Conservation (phyloP, 208 protist genomes). For the Endotrypanum monterogeii region DNA sequence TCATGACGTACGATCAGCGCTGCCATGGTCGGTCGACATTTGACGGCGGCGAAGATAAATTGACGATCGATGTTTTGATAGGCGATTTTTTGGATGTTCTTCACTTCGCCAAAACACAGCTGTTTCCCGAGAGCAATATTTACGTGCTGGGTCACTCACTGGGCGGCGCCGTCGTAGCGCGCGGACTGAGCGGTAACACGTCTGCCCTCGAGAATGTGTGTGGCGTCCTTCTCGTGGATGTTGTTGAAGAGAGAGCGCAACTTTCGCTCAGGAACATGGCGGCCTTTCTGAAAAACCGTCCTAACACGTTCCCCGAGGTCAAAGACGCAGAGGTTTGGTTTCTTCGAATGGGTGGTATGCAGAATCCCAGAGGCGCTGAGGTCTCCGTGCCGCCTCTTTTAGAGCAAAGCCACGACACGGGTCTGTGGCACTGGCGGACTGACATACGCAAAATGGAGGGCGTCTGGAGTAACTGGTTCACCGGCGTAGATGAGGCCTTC, state of each 20-base stretch:
- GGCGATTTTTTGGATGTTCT: constrained; percentile 70
- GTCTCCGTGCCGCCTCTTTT: constrained; percentile 85
- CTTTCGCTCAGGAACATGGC: constrained; percentile 81
- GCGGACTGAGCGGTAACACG: constrained; percentile 41
- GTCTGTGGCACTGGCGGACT: constrained; percentile 72
- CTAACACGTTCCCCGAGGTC: constrained; percentile 58
- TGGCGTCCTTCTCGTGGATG: constrained; percentile 85
- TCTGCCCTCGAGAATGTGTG: constrained; percentile 33
- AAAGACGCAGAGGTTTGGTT: constrained; percentile 83
- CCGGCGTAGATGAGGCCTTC: constrained; percentile 84
- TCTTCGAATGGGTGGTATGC: constrained; percentile 75
- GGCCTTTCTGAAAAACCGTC: constrained; percentile 72
- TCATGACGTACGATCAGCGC: constrained; percentile 85
- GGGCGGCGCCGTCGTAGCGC: constrained; percentile 76
- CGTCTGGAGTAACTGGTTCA: constrained; percentile 91
- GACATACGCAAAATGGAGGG: constrained; percentile 62
- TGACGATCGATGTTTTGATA: constrained; percentile 68
- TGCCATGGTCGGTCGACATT: constrained; percentile 86
- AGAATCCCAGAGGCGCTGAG: constrained; percentile 49
- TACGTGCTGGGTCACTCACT: constrained; percentile 89
- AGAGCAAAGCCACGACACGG: constrained; percentile 13
- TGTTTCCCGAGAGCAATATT: constrained; percentile 53
- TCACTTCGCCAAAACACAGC: constrained; percentile 28
- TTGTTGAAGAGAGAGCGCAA: constrained; percentile 91
- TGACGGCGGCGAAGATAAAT: constrained; percentile 55